Base-by-base conservation (phyloP, 192 early-diverging fungal genomes). In the Diversispora epigaea region DNA sequence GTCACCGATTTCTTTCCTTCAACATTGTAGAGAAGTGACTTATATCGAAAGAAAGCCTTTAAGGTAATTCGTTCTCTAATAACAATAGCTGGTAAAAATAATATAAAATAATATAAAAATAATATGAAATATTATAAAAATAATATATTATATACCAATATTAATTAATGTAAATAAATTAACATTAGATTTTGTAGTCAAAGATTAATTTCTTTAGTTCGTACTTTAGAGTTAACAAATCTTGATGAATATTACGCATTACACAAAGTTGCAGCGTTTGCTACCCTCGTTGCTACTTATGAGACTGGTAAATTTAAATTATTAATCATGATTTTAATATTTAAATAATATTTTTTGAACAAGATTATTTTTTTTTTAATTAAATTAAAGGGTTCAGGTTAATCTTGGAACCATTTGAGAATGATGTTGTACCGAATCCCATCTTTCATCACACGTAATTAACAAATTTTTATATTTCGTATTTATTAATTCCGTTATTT, bases 361-460 rank as follows among this genome's bases (percentile, higher is more conserved):
- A 14, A 52, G 17, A 14, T 68, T 68, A 46, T 7, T 69, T 54
- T 39, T 4, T 49, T 0, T 32, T 54, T 11, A 4, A 17, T 32
- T 32, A 32, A 58, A 60, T 32, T 22, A 12, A 64, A 75, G 73
- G 98, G 0, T 99, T 99, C 61, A 85, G 96, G 83, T 79, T 99
- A 17, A 92, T 99, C 64, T 85, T 98, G 32, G 98, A 99, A 82
- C 98, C 98, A 12, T 97, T 92, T 83, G 98, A 99, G 80, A 95
- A 92, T 69, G 96, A 97, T 72, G 94, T 90, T 1, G 90, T 98
- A n/a, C 94, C 94, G 6, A 99, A 98, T 77, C 97, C 97, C 0
- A 89, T 96, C 15, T 79, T 99, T 55, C 96, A 98, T 78, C 83
- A 96, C 61, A 89, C 93, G 77, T 91, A 79, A 76, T 84, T 73